Evolutionary conservation across 2,329 filamentous ascomycete genomes (phyloP), one percentile per base, ranked within the genome.

Genomic region (Balansia obtecta): DNA sequence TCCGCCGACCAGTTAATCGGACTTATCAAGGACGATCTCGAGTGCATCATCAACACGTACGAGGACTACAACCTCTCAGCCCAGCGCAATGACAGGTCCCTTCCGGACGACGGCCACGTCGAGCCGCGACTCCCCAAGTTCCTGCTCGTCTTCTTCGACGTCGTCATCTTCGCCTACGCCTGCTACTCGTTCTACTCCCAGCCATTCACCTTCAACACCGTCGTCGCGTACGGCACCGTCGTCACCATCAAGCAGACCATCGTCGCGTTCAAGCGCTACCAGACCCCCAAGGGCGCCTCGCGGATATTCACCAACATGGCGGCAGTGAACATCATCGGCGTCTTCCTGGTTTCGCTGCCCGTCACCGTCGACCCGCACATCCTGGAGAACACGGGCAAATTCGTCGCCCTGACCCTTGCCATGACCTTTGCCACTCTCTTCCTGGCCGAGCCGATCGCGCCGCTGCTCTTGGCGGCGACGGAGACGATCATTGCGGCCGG

Each of bases 241-340:
- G 55, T 57, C 16, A 48, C 50, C 42, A 52, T 57, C 49, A 57
- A 56, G 47, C 55, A 57, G 47, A 47, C 52, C 48, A 51, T 57
- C 33, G 39, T 57, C 16, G 54, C 54, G 9, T 51, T 50, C 18
- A 55, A 56, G 48, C 53, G 56, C n/a, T 57, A 57, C 48, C 54
- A 57, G 54, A 57, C 54, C 11, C 41, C 50, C 15, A 56, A 56
- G 45, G 52, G 52, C 45, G 56, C 56, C 9, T 44, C 53, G 2
- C 49, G 56, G 9, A 42, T 57, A 11, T 57, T 57, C 22, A 57
- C 54, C 34, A 56, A 57, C 52, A 57, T 57, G 54, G 48, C 55
- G 11, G 54, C 53, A 16, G 52, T 56, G 39, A 57, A 57, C 40
- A 55, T 57, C n/a, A 41, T 55, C 1, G 56, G 54, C 33, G 49